Evolutionary conservation across 2,329 filamentous ascomycete genomes (phyloP).

Genomic region (Microthyrium microscopicum): DNA sequence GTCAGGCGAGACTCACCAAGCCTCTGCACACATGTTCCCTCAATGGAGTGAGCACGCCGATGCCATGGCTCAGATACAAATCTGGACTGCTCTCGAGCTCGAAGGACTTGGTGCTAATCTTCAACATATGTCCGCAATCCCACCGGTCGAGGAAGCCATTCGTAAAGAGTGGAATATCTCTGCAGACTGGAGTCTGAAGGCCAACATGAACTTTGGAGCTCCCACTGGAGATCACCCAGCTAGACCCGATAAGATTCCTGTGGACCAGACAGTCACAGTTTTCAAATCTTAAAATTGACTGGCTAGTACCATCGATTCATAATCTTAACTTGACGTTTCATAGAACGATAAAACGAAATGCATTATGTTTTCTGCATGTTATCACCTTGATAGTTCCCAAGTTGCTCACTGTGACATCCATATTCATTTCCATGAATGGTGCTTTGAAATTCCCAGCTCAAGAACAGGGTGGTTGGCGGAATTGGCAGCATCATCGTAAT

Average conservation of each 20-base stretch:
- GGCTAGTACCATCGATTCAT: no score
- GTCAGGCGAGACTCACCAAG: slow-evolving; percentile 7
- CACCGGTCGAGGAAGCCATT: slow-evolving; percentile 8
- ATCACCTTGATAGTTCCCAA: no score
- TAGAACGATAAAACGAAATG: no score
- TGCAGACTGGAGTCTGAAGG: slow-evolving; percentile 4
- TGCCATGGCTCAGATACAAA: slow-evolving; percentile 13
- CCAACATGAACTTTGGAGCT: slow-evolving; percentile 2
- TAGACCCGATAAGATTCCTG: slow-evolving; percentile 3
- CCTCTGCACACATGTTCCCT: slow-evolving; percentile 8
- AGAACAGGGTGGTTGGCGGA: no score
- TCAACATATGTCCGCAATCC: slow-evolving; percentile 15
- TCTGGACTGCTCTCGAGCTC: slow-evolving; percentile 16
- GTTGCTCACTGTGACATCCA: no score
- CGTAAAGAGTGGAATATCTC: slow-evolving; percentile 4
- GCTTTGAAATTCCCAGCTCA: no score
- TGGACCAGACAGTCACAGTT: slow-evolving; percentile 2
- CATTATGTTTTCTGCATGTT: no score
- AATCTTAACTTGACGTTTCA: no score
- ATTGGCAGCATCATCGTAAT: no score
- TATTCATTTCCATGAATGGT: no score
- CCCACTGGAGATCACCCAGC: slow-evolving; percentile 1
- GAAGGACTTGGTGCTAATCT: slow-evolving; percentile 16
- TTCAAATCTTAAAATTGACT: slow-evolving; percentile 3
- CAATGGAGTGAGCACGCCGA: slow-evolving; percentile 8